Conservation (phyloP, 495 filamentous ascomycete genomes). For the Xylaria castorea region DNA sequence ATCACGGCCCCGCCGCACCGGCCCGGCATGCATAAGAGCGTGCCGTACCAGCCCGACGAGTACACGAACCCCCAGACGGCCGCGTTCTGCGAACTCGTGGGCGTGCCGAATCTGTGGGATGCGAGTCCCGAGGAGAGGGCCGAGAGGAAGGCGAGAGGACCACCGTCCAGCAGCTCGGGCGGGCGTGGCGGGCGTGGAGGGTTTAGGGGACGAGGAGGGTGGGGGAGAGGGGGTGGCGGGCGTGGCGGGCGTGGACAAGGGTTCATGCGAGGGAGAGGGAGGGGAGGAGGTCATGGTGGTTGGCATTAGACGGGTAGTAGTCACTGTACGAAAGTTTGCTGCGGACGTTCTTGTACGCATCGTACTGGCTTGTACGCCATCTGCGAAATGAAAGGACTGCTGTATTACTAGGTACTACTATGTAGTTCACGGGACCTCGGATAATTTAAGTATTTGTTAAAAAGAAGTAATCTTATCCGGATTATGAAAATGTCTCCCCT, state of each 20-base stretch:
- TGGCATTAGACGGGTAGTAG: neutral
- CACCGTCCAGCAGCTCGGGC: slow-evolving; percentile 33
- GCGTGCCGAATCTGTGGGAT: slow-evolving; percentile 78
- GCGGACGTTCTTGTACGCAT: neutral
- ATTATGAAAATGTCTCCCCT: slow-evolving; percentile 44
- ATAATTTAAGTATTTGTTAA: neutral
- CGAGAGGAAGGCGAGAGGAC: slow-evolving; percentile 55
- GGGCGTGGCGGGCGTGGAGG: slow-evolving; percentile 42
- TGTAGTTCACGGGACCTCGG: too few relatives aligned
- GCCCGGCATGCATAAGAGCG: slow-evolving; percentile 43
- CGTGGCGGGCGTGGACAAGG: slow-evolving; percentile 48
- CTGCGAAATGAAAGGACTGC: neutral
- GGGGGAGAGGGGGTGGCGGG: slow-evolving; percentile 47
- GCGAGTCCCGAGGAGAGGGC: slow-evolving; percentile 70
- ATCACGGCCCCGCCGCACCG: slow-evolving; percentile 76
- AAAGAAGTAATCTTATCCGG: neutral
- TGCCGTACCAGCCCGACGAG: slow-evolving; percentile 65
- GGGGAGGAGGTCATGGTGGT: slow-evolving; percentile 31
- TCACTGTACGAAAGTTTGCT: neutral
- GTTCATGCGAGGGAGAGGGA: slow-evolving; percentile 38
- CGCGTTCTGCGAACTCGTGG: slow-evolving; percentile 76
- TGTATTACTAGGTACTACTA: slow-evolving; percentile 18
- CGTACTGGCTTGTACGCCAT: neutral
- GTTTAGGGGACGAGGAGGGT: slow-evolving; percentile 38
- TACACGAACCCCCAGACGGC: slow-evolving; percentile 84